Percentiles rank a stretch among this genome's conserved stretches.
phyloP scores from a whole-genome alignment of 2,329 filamentous ascomycete genomes.

The Beauveria pseudobassiana region DNA sequence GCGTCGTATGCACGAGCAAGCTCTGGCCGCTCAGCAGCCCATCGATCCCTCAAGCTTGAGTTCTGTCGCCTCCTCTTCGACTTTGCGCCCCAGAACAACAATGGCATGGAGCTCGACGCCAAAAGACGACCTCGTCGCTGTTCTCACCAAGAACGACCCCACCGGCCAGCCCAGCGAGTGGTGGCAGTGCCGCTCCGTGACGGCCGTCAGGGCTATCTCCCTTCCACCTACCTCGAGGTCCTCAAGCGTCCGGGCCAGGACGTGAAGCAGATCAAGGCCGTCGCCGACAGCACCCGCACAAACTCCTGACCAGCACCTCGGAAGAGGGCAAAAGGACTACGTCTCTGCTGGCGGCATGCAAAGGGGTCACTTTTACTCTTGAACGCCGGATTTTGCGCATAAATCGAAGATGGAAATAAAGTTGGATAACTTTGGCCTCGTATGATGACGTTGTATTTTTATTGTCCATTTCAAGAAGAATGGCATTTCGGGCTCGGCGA shows the following conservation, averaged over 20 bases:
- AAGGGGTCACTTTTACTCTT: constrained; percentile 52
- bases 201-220: constrained; percentile 84
- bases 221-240: constrained; percentile 82
- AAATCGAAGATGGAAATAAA: not conserved
- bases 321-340: constrained; percentile 43
- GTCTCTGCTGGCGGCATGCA: constrained; percentile 49
- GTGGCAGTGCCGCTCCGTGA: constrained; percentile 95
- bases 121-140: constrained; percentile 93
- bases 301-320: constrained; percentile 43
- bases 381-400: constrained; percentile 1
- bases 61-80: constrained; percentile 95
- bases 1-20: constrained; percentile 43
- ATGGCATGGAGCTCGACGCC: constrained; percentile 75
- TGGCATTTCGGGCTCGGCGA: not conserved
- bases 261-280: constrained; percentile 45
- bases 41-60: constrained; percentile 88
- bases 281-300: constrained; percentile 38
- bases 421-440: not conserved
- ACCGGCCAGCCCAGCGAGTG: constrained; percentile 89
- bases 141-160: constrained; percentile 86
- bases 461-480: not conserved
- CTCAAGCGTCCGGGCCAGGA: constrained; percentile 45
- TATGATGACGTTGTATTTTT: constrained; percentile 1
- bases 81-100: constrained; percentile 71
- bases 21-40: constrained; percentile 43